A percentile compares a stretch with the other conserved stretches of the same genome.
Evolutionary conservation across 2,329 filamentous ascomycete genomes (phyloP).

Genomic region (Cladorrhinum sp.): DNA sequence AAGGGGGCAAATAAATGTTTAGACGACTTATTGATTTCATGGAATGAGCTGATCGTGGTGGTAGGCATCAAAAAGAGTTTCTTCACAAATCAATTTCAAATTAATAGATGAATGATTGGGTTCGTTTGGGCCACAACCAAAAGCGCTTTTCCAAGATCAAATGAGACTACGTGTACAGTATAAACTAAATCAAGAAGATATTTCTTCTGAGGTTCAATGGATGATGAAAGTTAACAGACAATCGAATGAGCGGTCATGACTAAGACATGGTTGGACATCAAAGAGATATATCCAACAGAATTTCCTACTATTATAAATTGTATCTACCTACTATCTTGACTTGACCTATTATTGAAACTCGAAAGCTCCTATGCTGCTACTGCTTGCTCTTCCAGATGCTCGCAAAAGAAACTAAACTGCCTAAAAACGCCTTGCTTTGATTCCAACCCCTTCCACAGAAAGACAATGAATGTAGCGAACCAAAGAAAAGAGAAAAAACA

Average conservation of each 20-base stretch:
- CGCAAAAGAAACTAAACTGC: not conserved
- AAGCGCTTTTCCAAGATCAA: not conserved
- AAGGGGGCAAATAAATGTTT: conserved; percentile 43
- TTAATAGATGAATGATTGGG: not conserved
- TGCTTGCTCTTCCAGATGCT: not conserved
- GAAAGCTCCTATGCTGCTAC: too few relatives aligned
- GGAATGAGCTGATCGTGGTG: not conserved
- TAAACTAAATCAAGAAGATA: not conserved
- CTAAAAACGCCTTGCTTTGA: conserved; percentile 2
- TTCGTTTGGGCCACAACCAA: not conserved
- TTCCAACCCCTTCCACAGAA: not conserved
- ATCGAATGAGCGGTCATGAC: too few relatives aligned
- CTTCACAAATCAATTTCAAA: not conserved
- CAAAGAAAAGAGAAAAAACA: not conserved
- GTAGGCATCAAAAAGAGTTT: not conserved
- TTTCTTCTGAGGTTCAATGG: too few relatives aligned
- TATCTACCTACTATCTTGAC: too few relatives aligned
- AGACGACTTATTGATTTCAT: not conserved
- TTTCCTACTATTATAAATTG: too few relatives aligned
- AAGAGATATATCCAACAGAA: not conserved
- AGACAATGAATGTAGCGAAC: not conserved
- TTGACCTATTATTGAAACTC: too few relatives aligned
- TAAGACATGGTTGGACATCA: too few relatives aligned
- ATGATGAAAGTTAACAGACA: too few relatives aligned
- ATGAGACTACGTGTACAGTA: not conserved